Conservation (phyloP, 2,329 filamentous ascomycete genomes). For the Lasiodiplodia sp. region DNA sequence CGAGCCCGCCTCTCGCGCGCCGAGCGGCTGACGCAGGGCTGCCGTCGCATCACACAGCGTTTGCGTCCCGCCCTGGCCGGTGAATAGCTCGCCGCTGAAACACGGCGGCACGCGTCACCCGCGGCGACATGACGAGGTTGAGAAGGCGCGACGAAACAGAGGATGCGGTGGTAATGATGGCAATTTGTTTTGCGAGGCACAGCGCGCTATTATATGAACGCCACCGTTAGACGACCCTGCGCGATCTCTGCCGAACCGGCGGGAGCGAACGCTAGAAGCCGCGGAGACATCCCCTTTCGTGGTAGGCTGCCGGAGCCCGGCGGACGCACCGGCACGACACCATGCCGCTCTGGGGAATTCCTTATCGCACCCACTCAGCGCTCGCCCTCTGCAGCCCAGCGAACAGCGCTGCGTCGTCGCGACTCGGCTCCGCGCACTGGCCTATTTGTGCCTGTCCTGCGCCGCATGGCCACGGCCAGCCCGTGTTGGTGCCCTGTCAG, state of each 20-base stretch:
- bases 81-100: conserved; percentile 5
- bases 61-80: background rate
- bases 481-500: background rate
- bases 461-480: conserved; percentile 7
- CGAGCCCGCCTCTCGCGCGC: background rate
- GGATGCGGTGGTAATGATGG: conserved; percentile 10
- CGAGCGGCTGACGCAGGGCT: conserved; percentile 9
- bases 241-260: background rate
- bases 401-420: background rate
- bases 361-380: conserved; percentile 25
- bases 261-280: conserved; percentile 17
- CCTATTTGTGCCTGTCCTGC: conserved; percentile 18
- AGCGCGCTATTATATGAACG: conserved; percentile 9
- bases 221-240: background rate
- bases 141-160: conserved; percentile 3
- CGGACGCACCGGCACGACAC: background rate
- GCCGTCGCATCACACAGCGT: conserved; percentile 20
- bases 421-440: conserved; percentile 8
- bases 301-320: background rate
- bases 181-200: conserved; percentile 4
- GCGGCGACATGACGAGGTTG: background rate
- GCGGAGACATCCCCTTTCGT: conserved; percentile 8
- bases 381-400: background rate
- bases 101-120: conserved; percentile 10
- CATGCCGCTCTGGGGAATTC: conserved; percentile 18